These are phyloP conservation scores for Vanrija sp. DNA, from an alignment of 1,284 basidiomycete species.

Conservation along the genomic window DNA sequence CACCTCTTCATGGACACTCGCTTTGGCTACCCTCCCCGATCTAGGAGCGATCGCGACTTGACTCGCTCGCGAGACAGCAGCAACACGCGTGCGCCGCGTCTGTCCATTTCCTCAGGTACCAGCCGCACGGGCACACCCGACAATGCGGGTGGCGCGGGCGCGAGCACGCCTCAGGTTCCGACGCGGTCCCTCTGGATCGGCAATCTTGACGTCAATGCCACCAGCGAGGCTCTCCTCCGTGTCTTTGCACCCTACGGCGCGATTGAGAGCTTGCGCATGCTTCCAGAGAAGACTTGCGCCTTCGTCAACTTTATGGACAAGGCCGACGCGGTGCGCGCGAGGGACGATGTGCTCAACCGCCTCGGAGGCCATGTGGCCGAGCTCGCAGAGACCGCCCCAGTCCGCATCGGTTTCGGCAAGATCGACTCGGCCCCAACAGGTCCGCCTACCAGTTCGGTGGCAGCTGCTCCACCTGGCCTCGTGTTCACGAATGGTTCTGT, in stretches of 20 bases:
- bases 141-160: slow-evolving; percentile 22
- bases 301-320: slow-evolving; percentile 98
- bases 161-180: slow-evolving; percentile 64
- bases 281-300: slow-evolving; percentile 98
- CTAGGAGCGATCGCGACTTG: slow-evolving; percentile 31
- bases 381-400: slow-evolving; percentile 86
- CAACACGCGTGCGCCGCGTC: slow-evolving; percentile 27
- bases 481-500: slow-evolving; percentile 55
- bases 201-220: slow-evolving; percentile 87
- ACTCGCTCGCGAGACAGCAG: slow-evolving; percentile 31
- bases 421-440: slow-evolving; percentile 82
- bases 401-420: slow-evolving; percentile 96
- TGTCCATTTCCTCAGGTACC: slow-evolving; percentile 39
- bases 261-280: slow-evolving; percentile 86
- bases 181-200: slow-evolving; percentile 97
- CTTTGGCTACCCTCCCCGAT: slow-evolving; percentile 33
- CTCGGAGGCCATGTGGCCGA: slow-evolving; percentile 83
- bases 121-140: slow-evolving; percentile 43
- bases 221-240: slow-evolving; percentile 87
- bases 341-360: slow-evolving; percentile 92
- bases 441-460: slow-evolving; percentile 65
- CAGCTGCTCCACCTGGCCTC: slow-evolving; percentile 53
- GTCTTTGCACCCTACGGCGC: slow-evolving; percentile 95
- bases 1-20: slow-evolving; percentile 5
- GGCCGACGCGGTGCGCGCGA: slow-evolving; percentile 87